Percentiles rank a stretch among this genome's conserved stretches.
phyloP scores from a whole-genome alignment of 2,329 filamentous ascomycete genomes.

The Coniochaeta sp. region DNA sequence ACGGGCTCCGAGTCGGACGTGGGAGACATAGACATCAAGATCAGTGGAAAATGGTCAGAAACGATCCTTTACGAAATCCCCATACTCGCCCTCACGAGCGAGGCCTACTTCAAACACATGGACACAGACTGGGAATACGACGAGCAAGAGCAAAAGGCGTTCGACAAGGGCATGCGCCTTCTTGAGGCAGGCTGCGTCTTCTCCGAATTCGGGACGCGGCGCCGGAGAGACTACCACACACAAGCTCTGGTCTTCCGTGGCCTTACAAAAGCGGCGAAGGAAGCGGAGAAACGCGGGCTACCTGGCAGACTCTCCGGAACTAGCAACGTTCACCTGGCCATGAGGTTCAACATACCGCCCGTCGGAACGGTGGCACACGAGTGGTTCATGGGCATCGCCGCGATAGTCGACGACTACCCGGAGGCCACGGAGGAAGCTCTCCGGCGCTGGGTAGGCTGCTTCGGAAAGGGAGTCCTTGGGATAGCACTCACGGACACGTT shows the following conservation, averaged over 20 bases:
- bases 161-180: constrained; percentile 69
- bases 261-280: constrained; percentile 69
- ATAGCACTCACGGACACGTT: constrained; percentile 96
- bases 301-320: constrained; percentile 76
- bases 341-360: constrained; percentile 79
- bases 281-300: constrained; percentile 57
- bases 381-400: constrained; percentile 99
- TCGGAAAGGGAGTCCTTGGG: constrained; percentile 74
- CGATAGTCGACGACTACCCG: constrained; percentile 79
- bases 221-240: constrained; percentile 88
- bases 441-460: constrained; percentile 84
- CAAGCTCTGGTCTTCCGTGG: constrained; percentile 89
- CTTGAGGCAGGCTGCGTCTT: constrained; percentile 79
- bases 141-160: constrained; percentile 79
- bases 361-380: constrained; percentile 91
- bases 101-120: constrained; percentile 96
- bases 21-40: constrained; percentile 70
- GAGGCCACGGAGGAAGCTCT: constrained; percentile 78
- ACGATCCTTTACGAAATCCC: constrained; percentile 98
- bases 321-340: constrained; percentile 94
- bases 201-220: constrained; percentile 88
- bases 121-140: constrained; percentile 88
- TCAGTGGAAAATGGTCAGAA: constrained; percentile 82
- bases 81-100: constrained; percentile 81
- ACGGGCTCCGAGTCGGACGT: constrained; percentile 57